Evolutionary conservation across 2,329 filamentous ascomycete genomes (phyloP), one percentile per base, ranked within the genome.

Genomic region (Chrysoporthe austroafricana): DNA sequence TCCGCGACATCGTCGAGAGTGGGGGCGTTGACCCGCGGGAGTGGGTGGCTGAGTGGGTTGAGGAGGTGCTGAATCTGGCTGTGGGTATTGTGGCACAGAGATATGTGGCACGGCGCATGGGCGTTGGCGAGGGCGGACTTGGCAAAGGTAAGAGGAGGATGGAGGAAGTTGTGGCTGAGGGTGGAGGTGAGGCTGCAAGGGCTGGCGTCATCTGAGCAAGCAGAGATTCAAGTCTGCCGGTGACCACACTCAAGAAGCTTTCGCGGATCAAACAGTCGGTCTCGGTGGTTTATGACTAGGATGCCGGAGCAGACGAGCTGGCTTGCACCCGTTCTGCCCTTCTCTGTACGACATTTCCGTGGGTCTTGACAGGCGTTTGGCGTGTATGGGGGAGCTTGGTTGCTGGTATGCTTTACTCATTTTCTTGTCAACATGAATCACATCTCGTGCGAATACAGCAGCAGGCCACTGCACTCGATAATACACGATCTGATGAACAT

Each of bases 31-130:
- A 99, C 76, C 96, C 96, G 0, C 86, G 96, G 67, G 96, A 99
- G 78, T 99, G 96, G 96, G 92, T 97, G 48, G 91, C 94, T 3
- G 96, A 98, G 79, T 99, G 96, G 96, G 86, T 99, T 59, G 95
- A 98, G 81, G 95, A 98, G 81, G 82, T 90, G 0, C 84, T 99
- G 43, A 88, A 84, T 52, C 82, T 98, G 61, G 87, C 89, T 3
- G 87, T 96, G 0, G 95, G 96, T 21, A 83, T 97, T 8, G 90
- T 98, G 3, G 96, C 96, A 2, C 96, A 99, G 84, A 86, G 94
- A 71, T 99, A 99, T 77, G 96, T 99, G 26, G 95, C 96, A 4
- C 88, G 92, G 70, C 85, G 96, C 66, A 99, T 99, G 96, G 95
- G 96, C 14, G 95, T 99, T 11, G 95, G 95, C 14, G 93, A 97